Evolutionary conservation across 1,284 basidiomycete genomes (phyloP), one percentile per base, ranked within the genome.

Genomic region (Coniferiporia sulphurascens): DNA sequence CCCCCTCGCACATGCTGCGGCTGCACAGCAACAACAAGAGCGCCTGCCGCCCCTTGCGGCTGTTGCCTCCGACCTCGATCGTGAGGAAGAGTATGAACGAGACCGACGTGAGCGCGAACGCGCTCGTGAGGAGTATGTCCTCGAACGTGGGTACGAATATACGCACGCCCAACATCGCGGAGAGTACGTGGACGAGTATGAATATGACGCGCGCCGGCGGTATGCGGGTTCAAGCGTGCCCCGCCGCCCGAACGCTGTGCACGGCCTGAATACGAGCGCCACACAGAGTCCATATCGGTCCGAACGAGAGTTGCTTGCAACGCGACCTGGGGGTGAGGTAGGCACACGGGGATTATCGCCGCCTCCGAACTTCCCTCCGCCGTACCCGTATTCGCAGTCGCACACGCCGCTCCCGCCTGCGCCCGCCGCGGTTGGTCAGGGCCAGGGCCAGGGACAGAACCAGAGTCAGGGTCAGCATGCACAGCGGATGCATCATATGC

Each of bases 401-500:
- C 27, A 27, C 27, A 27, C 27, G 27, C 27, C 27, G 27, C 27
- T 27, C 27, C 27, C 27, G 27, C 27, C 27, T 27, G 27, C 27
- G 27, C 27, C 27, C 3, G 27, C 27, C 27, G 27, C 27, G 27
- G 27, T 27, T 2, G 27, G 27, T 5, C 27, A 27, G 27, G 27
- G 27, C 27, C 27, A 27, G 27, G 27, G 27, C 27, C 27, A 27
- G 27, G 27, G 27, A 3, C 27, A 27, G 27, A 27, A 5, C 27
- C 27, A 27, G 51, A 32, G 51, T 17, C 22, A 52, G 51, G 34
- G 51, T 27, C 27, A 27, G 51, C 27, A 27, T 27, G 41, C 13
- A 27, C n/a, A 35, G n/a, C 21, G 52, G 36, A 59, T 53, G 57
- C 44, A 58, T 35, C 57, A 53, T 41, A 59, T 59, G 57, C 51